phyloP scores from a whole-genome alignment of 306 rosid species.

The Glycine soja region DNA sequence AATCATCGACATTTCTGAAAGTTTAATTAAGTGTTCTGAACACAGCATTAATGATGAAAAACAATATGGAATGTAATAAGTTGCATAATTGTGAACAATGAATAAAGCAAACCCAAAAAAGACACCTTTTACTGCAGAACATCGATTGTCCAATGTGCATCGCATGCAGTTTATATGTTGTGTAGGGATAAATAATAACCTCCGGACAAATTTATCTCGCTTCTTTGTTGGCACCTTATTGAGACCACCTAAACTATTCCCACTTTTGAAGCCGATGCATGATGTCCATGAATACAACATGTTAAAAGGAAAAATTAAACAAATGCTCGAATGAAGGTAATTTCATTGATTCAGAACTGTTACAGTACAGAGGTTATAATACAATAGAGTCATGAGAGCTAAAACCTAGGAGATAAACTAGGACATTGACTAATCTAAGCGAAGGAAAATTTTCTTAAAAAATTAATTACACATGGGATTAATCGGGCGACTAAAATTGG shows the following conservation, averaged over 20 bases:
- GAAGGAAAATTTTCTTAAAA: constrained; percentile 1
- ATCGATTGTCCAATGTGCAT: constrained; percentile 4
- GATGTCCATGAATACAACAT: constrained; percentile 48
- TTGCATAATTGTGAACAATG: neutral
- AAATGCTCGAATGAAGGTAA: neutral
- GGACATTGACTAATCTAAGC: constrained; percentile 42
- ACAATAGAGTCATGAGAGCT: constrained; percentile 13
- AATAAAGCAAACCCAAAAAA: constrained; percentile 26
- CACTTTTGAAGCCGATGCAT: constrained; percentile 38
- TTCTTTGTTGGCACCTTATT: constrained; percentile 42
- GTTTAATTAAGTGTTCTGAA: neutral
- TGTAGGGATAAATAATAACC: neutral
- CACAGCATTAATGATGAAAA: constrained; percentile 12
- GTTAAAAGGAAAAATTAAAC: neutral
- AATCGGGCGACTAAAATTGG: neutral
- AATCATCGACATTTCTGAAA: constrained; percentile 7
- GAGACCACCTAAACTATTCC: constrained; percentile 15
- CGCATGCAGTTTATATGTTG: constrained; percentile 15
- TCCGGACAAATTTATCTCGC: neutral
- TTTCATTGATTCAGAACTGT: constrained; percentile 27
- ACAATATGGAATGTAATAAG: neutral
- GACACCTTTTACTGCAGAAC: constrained; percentile 45
- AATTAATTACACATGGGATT: neutral
- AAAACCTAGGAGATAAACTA: constrained; percentile 44
- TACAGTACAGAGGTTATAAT: constrained; percentile 14